A percentile compares a stretch with the other conserved stretches of the same genome.
Evolutionary conservation across 768 basidiomycete genomes (phyloP).

Genomic region (Xerocomellus amylosporus): DNA sequence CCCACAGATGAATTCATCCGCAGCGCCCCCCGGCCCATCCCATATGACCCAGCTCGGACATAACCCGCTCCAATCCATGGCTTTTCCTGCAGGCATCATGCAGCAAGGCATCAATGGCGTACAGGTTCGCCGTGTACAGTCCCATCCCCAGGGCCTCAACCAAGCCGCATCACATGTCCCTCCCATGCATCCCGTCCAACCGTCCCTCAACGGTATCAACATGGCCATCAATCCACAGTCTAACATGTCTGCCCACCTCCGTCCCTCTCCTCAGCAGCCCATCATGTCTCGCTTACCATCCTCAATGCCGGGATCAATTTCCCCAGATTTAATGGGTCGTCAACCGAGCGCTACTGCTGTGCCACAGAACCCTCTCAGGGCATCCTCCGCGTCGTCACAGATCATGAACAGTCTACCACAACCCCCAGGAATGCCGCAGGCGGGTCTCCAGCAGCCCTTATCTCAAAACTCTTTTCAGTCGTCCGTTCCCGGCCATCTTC

Average conservation of each 20-base stretch:
- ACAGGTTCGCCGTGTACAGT: slow-evolving; percentile 50
- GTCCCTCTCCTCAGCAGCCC: slow-evolving; percentile 36
- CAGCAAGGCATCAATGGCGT: slow-evolving; percentile 37
- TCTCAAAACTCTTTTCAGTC: slow-evolving; percentile 32
- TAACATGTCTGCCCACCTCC: slow-evolving; percentile 38
- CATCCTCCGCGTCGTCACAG: slow-evolving; percentile 43
- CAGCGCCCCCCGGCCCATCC: slow-evolving; percentile 27
- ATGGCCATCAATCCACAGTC: slow-evolving; percentile 48
- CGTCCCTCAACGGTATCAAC: slow-evolving; percentile 35
- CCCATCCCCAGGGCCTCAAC: slow-evolving; percentile 52
- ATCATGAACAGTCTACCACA: slow-evolving; percentile 47
- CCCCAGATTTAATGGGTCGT: slow-evolving; percentile 44
- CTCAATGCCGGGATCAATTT: slow-evolving; percentile 37
- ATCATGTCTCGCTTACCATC: slow-evolving; percentile 33
- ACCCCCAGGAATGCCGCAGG: slow-evolving; percentile 33
- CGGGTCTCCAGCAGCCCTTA: slow-evolving; percentile 28
- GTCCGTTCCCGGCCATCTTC: slow-evolving; percentile 26
- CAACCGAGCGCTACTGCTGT: slow-evolving; percentile 40
- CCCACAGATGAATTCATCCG: slow-evolving; percentile 33
- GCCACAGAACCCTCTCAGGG: slow-evolving; percentile 42
- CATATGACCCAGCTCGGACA: slow-evolving; percentile 32
- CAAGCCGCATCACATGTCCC: slow-evolving; percentile 35
- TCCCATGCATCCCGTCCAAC: slow-evolving; percentile 36
- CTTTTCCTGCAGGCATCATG: slow-evolving; percentile 43
- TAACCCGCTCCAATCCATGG: slow-evolving; percentile 41